Base-by-base conservation (phyloP, 169 alveolate genomes). In the Eimeria maxima region DNA sequence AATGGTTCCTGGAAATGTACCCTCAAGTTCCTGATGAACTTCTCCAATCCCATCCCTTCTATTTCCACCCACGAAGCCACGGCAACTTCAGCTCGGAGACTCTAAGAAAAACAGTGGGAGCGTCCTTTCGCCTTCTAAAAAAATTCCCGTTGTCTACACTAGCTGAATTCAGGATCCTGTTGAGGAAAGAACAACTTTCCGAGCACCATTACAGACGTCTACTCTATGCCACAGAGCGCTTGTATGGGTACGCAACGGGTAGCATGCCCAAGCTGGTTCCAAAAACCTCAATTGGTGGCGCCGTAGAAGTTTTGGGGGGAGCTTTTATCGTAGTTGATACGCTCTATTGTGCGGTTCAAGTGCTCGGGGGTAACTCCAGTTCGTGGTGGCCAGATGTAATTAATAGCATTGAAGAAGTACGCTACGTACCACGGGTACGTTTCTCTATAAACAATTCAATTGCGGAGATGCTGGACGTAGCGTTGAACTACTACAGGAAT, bases 281-380 rank as follows among this genome's bases (percentile, higher is more conserved):
- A 47, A 44, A 5, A 42, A 20, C 16, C 1, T 22, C 65, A 47
- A 3, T n/a, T 5, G 18, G 2, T 76, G n/a, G 16, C 38, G 55
- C 55, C 22, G 65, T 76, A 50, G 73, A 81, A 1, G 27, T 11
- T 24, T 74, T 81, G 73, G 90, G 90, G 7, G 4, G 29, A n/a
- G 29, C 53, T 6, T 53, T 81, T 27, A 2, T 81, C 16, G 71
- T 81, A n/a, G 20, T 81, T 13, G 90, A 81, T 27, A 53, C 90
- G 74, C 50, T 81, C 53, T 27, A 10, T 73, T 53, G 90, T 50
- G 90, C 90, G 8, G 90, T 73, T 22, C 74, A 81, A 55, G 90
- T 47, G 18, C 73, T 81, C 44, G 90, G 90, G 45, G 65, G 24
- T 53, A 50, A 14, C n/a, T 44, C 90, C 13, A n/a, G 24, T 7